phyloP scores from a whole-genome alignment of 768 basidiomycete genomes.

The Termitomyces bulborhizus region DNA sequence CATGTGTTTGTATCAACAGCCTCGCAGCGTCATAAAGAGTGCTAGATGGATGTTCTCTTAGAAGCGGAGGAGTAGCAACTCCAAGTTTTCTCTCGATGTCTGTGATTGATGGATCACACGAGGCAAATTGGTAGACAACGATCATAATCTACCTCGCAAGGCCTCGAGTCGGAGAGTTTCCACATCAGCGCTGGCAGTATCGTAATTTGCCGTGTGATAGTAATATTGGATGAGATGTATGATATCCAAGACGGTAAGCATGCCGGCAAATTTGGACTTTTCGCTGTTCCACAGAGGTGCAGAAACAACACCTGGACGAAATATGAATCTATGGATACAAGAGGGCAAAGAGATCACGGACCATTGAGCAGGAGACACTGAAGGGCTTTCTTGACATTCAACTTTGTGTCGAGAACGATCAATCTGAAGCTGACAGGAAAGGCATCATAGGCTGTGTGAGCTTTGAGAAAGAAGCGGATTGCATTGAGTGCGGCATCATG shows the following conservation, averaged over 20 bases:
- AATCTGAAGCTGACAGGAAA: conserved; percentile 96
- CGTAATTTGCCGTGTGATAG: conserved; percentile 81
- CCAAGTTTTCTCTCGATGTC: conserved; percentile 92
- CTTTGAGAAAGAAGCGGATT: conserved; percentile 79
- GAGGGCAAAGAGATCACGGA: conserved; percentile 18
- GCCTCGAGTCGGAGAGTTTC: conserved; percentile 88
- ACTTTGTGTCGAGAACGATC: conserved; percentile 93
- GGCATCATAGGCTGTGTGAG: conserved; percentile 89
- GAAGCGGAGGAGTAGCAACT: conserved; percentile 87
- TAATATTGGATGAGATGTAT: conserved; percentile 99
- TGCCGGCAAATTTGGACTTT: conserved; percentile 87
- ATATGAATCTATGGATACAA: conserved; percentile 7
- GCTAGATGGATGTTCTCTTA: conserved; percentile 81
- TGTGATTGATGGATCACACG: conserved; percentile 24
- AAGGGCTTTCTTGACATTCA: conserved; percentile 93
- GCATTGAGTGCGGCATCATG: conserved; percentile 63
- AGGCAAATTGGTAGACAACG: conserved; percentile 3
- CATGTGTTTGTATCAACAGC: conserved; percentile 90
- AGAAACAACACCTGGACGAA: conserved; percentile 80
- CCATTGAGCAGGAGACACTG: conserved; percentile 83
- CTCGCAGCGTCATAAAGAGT: conserved; percentile 88
- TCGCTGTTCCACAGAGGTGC: conserved; percentile 98
- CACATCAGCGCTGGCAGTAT: conserved; percentile 83
- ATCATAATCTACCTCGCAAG: conserved; percentile 59
- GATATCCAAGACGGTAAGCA: conserved; percentile 99